These are phyloP conservation scores for Pythium guiyangense DNA, from an alignment of 352 stramenopile species.

Conservation along the genomic window DNA sequence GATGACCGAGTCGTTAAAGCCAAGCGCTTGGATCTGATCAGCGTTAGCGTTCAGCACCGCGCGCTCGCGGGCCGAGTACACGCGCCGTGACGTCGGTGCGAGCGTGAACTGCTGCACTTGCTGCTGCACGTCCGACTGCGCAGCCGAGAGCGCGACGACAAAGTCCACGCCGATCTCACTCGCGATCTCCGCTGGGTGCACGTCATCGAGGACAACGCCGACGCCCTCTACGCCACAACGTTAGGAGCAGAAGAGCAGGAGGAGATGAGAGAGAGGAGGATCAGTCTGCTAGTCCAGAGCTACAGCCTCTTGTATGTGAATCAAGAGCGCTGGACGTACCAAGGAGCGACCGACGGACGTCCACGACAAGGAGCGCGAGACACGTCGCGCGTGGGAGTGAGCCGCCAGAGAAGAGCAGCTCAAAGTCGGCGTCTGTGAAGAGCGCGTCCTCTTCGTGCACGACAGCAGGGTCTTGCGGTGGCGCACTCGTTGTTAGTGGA, in stretches of 20 bases:
- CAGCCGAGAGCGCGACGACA: constrained; percentile 42
- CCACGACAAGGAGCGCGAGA: constrained; percentile 33
- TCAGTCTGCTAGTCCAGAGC: neutral
- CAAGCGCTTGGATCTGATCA: constrained; percentile 13
- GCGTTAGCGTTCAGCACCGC: constrained; percentile 23
- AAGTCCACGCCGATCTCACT: constrained; percentile 39
- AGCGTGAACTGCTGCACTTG: constrained; percentile 28
- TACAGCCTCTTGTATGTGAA: neutral
- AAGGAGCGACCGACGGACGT: constrained; percentile 31
- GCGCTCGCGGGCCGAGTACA: constrained; percentile 62
- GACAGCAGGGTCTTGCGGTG: too few relatives aligned
- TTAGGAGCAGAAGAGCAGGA: neutral
- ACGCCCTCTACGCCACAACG: constrained; percentile 27
- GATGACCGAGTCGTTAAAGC: constrained; percentile 24
- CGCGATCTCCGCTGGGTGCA: constrained; percentile 41
- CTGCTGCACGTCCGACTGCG: constrained; percentile 28
- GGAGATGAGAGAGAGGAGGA: neutral
- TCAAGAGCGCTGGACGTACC: constrained; percentile 13
- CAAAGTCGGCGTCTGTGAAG: constrained; percentile 35
- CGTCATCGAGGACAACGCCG: constrained; percentile 58
- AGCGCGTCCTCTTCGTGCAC: constrained; percentile 19
- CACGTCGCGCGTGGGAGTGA: constrained; percentile 22
- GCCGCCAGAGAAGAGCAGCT: constrained; percentile 27
- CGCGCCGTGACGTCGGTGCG: constrained; percentile 24
- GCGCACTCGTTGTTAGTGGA: neutral